Conservation (phyloP, 2,329 filamentous ascomycete species). For the Phialophora tarda region DNA sequence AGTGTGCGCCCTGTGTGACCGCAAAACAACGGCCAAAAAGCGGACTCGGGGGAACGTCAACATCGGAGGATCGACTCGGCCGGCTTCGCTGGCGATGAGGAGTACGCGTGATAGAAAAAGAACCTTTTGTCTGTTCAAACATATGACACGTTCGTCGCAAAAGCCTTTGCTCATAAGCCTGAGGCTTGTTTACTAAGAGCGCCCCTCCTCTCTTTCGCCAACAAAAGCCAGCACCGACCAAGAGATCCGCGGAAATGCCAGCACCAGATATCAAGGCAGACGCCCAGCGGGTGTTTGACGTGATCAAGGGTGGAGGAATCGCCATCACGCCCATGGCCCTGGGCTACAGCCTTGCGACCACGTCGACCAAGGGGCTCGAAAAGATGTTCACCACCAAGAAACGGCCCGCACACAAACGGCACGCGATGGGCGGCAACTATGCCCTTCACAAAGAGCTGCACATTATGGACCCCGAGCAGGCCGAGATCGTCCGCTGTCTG, state of each 20-base stretch:
- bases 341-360: conserved; percentile 41
- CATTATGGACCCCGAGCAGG: conserved; percentile 30
- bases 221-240: background rate
- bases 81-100: background rate
- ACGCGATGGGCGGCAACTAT: conserved; percentile 43
- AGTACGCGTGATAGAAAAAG: conserved; percentile 1
- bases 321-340: conserved; percentile 41
- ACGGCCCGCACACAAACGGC: conserved; percentile 40
- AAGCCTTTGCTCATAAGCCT: background rate
- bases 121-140: background rate
- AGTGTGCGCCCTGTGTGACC: background rate
- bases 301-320: conserved; percentile 40
- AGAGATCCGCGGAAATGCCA: conserved; percentile 6
- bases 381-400: conserved; percentile 38
- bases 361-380: conserved; percentile 36
- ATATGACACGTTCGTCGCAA: background rate
- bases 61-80: background rate
- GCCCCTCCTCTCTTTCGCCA: background rate
- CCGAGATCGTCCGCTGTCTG: conserved; percentile 38
- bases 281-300: conserved; percentile 38
- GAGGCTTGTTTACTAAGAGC: background rate
- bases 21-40: conserved; percentile 7
- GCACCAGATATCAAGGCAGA: conserved; percentile 34
- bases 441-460: conserved; percentile 41
- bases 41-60: conserved; percentile 1